phyloP scores from a whole-genome alignment of 352 stramenopile species.

The Globisporangium lucens region DNA sequence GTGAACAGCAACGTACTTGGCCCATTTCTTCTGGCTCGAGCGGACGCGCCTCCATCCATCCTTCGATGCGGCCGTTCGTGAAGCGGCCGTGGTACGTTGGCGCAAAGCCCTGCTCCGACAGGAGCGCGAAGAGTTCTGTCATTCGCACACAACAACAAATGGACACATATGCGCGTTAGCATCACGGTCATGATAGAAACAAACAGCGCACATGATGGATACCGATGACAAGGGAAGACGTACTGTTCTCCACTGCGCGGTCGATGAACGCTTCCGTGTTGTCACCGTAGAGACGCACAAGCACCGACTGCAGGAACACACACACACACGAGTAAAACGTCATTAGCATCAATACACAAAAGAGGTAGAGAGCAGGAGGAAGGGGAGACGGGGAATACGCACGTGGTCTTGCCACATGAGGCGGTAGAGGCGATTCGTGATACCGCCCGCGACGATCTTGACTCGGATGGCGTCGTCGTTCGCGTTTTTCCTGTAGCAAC shows the following conservation, averaged over 20 bases:
- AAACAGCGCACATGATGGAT: neutral
- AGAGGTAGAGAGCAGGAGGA: neutral
- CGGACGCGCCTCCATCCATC: conserved; percentile 78
- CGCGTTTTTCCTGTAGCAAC: conserved; percentile 38
- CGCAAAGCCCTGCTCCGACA: conserved; percentile 82
- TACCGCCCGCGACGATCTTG: conserved; percentile 88
- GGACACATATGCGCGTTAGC: conserved; percentile 4
- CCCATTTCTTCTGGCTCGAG: conserved; percentile 90
- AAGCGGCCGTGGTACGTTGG: conserved; percentile 90
- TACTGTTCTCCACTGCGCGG: conserved; percentile 89
- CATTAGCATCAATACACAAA: neutral
- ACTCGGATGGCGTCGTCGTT: conserved; percentile 62
- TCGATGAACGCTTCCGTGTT: conserved; percentile 94
- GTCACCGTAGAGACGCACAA: conserved; percentile 90
- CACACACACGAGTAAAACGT: neutral
- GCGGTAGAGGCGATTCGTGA: conserved; percentile 93
- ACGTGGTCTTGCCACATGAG: conserved; percentile 66
- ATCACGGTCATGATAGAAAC: conserved; percentile 7
- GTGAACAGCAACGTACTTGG: conserved; percentile 21
- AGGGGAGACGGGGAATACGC: conserved; percentile 1
- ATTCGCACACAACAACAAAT: conserved; percentile 5
- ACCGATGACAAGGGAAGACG: conserved; percentile 12
- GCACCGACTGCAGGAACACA: conserved; percentile 43
- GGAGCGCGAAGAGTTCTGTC: conserved; percentile 78
- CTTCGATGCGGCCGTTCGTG: conserved; percentile 91